Base-by-base conservation (phyloP, 192 early-diverging fungal genomes). In the Dimargaris cristalligena region DNA sequence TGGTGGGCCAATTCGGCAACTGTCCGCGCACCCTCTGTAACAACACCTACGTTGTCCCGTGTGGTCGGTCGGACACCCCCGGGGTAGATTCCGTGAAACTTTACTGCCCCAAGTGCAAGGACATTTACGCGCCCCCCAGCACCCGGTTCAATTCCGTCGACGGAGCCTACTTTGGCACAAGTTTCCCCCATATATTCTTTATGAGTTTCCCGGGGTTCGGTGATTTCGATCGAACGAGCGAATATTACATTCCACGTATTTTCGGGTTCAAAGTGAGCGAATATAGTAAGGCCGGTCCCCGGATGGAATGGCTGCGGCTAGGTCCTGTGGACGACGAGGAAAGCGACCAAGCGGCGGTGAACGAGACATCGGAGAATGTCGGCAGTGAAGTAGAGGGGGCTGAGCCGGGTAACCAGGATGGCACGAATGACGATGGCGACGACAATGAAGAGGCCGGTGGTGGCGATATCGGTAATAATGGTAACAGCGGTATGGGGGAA, bases 161-260 rank as follows among this genome's bases (percentile, higher is more conserved):
- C 62, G 88, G 96, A 54, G 88, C 92, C 34, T 87, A 83, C 67
- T 99, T 99, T 77, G 94, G 94, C 33, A 89, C 96, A 20, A 92
- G 92, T 3, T 94, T 99, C 68, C 85, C 92, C 11, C 86, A 92
- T 65, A 71, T 99, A 62, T 80, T 97, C 49, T 87, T 94, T 70
- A 79, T 89, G 69, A 83, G 83, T 10, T 94, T 84, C 74, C 89
- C 86, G 16, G 67, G 69, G 20, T 31, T 46, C 0, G 13, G 22
- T 16, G 34, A 22, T 20, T 6, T 22, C n/a, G n/a, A 6, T 20
- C 10, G 6, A 25, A 14, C n/a, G 16, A n/a, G 32, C 29, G 50
- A 29, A 6, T 14, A 28, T 26, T 96, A 94, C 72, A 68, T 73
- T 6, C 89, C 89, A 26, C 78, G 73, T n/a, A 80, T 99, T 34